phyloP scores from a whole-genome alignment of 805 yeast genomes.

The Torulaspora gathmanii region DNA sequence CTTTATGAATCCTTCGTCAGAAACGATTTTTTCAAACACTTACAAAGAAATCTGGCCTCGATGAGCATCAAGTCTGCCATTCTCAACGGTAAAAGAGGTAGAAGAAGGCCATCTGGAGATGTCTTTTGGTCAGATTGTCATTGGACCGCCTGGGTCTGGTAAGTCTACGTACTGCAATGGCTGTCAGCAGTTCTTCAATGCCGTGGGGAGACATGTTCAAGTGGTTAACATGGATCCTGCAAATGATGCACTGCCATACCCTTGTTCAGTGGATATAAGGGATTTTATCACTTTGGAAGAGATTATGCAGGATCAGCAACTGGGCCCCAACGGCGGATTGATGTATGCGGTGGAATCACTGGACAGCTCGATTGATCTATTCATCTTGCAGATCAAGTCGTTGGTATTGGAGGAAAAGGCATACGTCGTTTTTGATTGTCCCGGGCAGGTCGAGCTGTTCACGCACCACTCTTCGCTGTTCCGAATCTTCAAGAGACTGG shows the following conservation, averaged over 20 bases:
- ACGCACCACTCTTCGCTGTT: constrained; percentile 80
- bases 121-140: constrained; percentile 85
- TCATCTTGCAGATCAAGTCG: constrained; percentile 51
- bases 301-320: constrained; percentile 61
- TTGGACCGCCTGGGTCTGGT: constrained; percentile 98
- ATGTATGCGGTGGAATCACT: constrained; percentile 76
- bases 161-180: constrained; percentile 94
- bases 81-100: not conserved
- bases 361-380: constrained; percentile 53
- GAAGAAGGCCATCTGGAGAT: constrained; percentile 23
- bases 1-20: not conserved
- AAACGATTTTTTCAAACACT: not conserved
- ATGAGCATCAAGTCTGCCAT: not conserved
- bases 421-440: constrained; percentile 80
- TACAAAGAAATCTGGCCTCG: not conserved
- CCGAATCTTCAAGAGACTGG: constrained; percentile 60
- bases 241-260: constrained; percentile 65
- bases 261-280: constrained; percentile 71
- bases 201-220: constrained; percentile 87
- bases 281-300: constrained; percentile 73
- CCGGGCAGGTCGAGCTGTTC: constrained; percentile 94
- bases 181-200: constrained; percentile 83
- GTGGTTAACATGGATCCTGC: constrained; percentile 91
- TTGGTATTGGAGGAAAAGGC: constrained; percentile 54
- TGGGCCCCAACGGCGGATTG: constrained; percentile 89